Base-by-base conservation (phyloP, 2,329 filamentous ascomycete genomes). In the Hortaea werneckii region DNA sequence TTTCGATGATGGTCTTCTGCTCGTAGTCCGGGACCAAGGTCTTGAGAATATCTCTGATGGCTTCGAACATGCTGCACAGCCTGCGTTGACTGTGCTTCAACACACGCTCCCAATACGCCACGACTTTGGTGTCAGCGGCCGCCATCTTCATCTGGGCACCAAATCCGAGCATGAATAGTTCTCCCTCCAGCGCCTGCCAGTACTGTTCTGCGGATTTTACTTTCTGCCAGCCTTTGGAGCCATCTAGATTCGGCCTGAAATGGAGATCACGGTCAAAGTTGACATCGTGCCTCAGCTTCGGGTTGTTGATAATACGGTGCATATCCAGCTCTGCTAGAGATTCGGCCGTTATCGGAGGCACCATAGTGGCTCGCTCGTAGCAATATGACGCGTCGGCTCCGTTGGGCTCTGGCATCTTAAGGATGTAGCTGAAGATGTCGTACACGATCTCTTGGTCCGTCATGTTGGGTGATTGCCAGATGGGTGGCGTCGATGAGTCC, bases 261-360 rank as follows among this genome's bases (percentile, higher is more conserved):
- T 94, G 87, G 30, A 96, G 74, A 54, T 95, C 87, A 2, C 85
- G 84, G 59, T 96, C 89, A 59, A 94, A 96, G 66, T 95, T 95
- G 58, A 95, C 87, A 60, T 98, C 90, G 65, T 95, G 88, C 13
- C 90, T 79, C 38, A 96, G 72, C 61, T 92, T 92, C 37, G 80
- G 78, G 61, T 85, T 84, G 55, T 74, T 76, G 63, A 82, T 85
- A 56, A 96, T 95, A 60, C 87, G 87, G 49, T 80, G 80, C 29
- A 95, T 83, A 59, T 96, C 90, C 30, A 98, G 78, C 65, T 96
- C 92, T 60, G 85, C 85, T 41, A 98, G 69, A 0, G 87, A 92
- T 35, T 78, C 75, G 62, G 84, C 85, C 5, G 90, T 96, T 12
- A 96, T 86, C 0, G 89, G 90, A 1, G 90, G 89, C 26, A 54